Base-by-base conservation (phyloP, 805 yeast genomes). In the Metschnikowia amazonensis region DNA sequence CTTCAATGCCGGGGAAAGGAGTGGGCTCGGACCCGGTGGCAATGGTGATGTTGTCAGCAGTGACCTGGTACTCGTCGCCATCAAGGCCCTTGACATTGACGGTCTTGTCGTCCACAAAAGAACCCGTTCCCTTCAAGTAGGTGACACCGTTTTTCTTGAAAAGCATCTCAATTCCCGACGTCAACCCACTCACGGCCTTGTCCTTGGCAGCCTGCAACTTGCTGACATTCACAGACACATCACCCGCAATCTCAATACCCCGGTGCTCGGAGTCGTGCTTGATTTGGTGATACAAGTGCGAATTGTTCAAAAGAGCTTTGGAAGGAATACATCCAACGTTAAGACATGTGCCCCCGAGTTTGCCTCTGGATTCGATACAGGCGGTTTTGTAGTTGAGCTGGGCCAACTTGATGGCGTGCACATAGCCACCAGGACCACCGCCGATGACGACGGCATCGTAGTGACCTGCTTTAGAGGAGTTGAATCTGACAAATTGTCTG, bases 381-480 rank as follows among this genome's bases (percentile, higher is more conserved):
- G 97, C 99, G 45, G 97, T 89, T 69, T 90, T 84, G 59, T 76
- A 79, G 34, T 97, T 97, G 50, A 90, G 77, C 76, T 94, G 99
- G 42, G 99, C 99, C 49, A 97, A 97, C 70, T 89, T 92, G 69
- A 94, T 94, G 62, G 99, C 99, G 45, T 97, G 98, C 59, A 94
- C 94, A 68, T 94, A 94, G 52, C 99, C 99, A 69, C 98, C 99
- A 57, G 99, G 99, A 48, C 99, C 99, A 60, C 97, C 98, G 58
- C 99, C 99, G 63, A 94, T 86, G 59, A 94, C 88, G 45, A 92
- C 95, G 45, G 94, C 80, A 62, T 94, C 98, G 65, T 88, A 94
- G 63, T 84, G 83, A 42, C 58, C 58, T 59, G 73, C 70, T 54
- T 71, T 68, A 50, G 75, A 64, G 25, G 75, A 70, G 48, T 65